Evolutionary conservation across 768 basidiomycete species (phyloP).

Genomic region (Serendipita sp.): DNA sequence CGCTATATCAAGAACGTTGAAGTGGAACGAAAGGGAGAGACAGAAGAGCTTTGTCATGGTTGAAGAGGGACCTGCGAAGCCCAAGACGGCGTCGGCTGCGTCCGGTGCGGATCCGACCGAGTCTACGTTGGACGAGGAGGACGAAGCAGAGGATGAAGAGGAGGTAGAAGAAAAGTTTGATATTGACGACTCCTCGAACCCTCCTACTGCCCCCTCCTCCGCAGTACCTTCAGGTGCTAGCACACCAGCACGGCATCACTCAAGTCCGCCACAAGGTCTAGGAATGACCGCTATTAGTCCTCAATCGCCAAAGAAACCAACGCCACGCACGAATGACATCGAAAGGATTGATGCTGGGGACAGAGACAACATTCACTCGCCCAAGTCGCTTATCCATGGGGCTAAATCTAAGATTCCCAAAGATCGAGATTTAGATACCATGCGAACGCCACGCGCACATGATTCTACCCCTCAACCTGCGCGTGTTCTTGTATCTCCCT

Average conservation of each 20-base stretch:
- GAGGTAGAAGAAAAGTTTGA: slow-evolving; percentile 71
- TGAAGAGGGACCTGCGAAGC: slow-evolving; percentile 58
- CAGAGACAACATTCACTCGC: slow-evolving; percentile 36
- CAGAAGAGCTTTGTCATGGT: slow-evolving; percentile 99
- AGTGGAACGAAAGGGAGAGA: slow-evolving; percentile 98
- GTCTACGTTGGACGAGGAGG: slow-evolving; percentile 10
- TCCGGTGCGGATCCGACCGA: slow-evolving; percentile 7
- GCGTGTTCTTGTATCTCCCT: background rate
- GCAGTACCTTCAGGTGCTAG: background rate
- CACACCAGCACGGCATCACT: slow-evolving; percentile 1
- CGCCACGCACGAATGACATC: background rate
- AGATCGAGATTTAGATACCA: slow-evolving; percentile 39
- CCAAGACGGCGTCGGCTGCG: slow-evolving; percentile 5
- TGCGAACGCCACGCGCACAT: slow-evolving; percentile 45
- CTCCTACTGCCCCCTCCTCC: slow-evolving; percentile 20
- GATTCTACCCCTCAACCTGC: background rate
- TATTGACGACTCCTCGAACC: slow-evolving; percentile 76
- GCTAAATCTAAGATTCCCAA: slow-evolving; percentile 43
- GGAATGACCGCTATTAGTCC: too few species aligned
- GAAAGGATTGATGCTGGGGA: slow-evolving; percentile 27
- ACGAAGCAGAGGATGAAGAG: slow-evolving; percentile 29
- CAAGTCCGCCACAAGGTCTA: background rate
- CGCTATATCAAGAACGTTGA: slow-evolving; percentile 86
- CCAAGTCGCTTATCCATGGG: slow-evolving; percentile 21
- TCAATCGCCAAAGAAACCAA: too few species aligned